Percentiles rank a stretch among this genome's conserved stretches.
Evolutionary conservation across 108 stramenopile species (phyloP).

Genomic region (Schizochytrium sp.): DNA sequence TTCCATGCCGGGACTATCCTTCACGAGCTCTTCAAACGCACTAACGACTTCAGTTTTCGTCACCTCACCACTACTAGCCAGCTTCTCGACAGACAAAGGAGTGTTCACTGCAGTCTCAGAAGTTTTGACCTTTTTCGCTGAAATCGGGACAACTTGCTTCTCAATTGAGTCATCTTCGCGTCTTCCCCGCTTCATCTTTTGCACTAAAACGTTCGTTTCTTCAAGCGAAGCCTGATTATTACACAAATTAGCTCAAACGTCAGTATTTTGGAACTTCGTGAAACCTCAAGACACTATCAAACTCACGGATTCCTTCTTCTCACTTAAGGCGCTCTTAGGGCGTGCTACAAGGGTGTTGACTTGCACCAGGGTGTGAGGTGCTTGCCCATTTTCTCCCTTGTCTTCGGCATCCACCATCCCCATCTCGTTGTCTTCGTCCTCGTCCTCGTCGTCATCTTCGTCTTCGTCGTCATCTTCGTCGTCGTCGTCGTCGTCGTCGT

Average conservation of each 20-base stretch:
- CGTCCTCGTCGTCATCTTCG: background rate
- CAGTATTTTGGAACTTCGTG: background rate
- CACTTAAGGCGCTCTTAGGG: background rate
- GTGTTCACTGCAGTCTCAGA: too few species aligned
- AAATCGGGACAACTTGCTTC: too few species aligned
- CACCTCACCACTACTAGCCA: background rate
- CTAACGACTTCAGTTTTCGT: background rate
- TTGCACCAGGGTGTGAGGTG: background rate
- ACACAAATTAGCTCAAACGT: too few species aligned
- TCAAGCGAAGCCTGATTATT: too few species aligned
- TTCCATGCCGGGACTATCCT: background rate
- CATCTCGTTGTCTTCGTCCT: constrained; percentile 24
- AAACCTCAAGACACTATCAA: background rate
- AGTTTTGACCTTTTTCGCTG: too few species aligned
- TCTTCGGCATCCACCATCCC: background rate
- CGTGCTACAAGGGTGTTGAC: background rate
- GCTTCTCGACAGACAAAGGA: too few species aligned
- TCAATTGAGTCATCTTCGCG: too few species aligned
- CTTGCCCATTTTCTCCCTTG: background rate
- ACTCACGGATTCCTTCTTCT: background rate
- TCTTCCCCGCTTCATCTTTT: too few species aligned
- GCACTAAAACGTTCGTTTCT: too few species aligned
- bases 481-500: background rate
- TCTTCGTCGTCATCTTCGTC: constrained; percentile 31
- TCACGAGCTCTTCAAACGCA: background rate